Evolutionary conservation across 1,139 yeast genomes (phyloP), one percentile per base, ranked within the genome.

Genomic region (Geotrichum citri-aurantii): DNA sequence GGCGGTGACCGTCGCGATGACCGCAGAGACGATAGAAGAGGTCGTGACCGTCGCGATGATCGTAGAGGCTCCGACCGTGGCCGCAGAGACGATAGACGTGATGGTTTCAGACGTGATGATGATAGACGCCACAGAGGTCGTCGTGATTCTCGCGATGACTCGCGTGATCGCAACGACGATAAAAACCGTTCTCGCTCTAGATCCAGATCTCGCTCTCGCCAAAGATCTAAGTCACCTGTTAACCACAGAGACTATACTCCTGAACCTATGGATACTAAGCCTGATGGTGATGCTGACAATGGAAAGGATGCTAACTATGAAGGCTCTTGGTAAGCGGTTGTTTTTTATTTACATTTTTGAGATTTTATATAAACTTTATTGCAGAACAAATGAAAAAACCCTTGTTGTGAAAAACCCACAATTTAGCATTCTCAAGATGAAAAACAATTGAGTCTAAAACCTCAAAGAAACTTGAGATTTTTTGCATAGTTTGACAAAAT

Each of bases 51-150:
- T 24, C 50, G 51, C n/a, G 55, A 55, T 29, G 60, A 63, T 37
- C 33, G 55, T 31, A 49, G 61, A 7, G 29, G 29, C 29, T 26
- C 29, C 7, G 29, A 26, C 46, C 58, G 52, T 31, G 54, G 59
- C 37, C 56, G 57, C 37, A 52, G 60, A 19, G 55, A 53, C 47
- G 50, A 48, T 14, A 56, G 62, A 46, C 54, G 61, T 26, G 60
- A 52, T 48, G 48, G 48, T 19, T 37, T 37, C 21, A 48, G 57
- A 48, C 50, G 61, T 24, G 52, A 48, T 48, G 59, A 62, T 42
- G 61, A 65, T 21, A 56, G 66, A 23, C 65, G 61, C 52, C 59
- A 65, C 44, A 59, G 62, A 24, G 59, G 57, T 48, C 61, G 63
- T 46, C 52, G 48, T 17, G 49, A 50, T 29, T 54, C 62, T 14